Percentiles rank a stretch among this genome's conserved stretches.
Evolutionary conservation across 164 flowering plant genomes (phyloP).

Genomic region (Liquidambar formosana): DNA sequence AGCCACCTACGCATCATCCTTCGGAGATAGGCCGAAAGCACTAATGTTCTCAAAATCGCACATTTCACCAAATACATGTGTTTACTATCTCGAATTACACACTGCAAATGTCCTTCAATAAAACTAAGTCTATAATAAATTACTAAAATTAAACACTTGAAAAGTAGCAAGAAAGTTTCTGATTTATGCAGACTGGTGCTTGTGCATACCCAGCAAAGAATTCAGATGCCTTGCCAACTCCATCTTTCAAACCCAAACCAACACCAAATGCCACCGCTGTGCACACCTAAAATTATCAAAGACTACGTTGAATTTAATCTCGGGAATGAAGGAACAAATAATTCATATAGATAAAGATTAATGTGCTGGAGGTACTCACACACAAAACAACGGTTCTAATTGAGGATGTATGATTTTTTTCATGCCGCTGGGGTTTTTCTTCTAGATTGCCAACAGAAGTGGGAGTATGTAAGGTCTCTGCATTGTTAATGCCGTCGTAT

Average conservation of each 20-base stretch:
- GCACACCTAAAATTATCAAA: conserved; percentile 50
- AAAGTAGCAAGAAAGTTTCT: too few species aligned
- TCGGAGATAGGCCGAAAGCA: too few species aligned
- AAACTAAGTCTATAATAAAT: too few species aligned
- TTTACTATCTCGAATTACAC: too few species aligned
- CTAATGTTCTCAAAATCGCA: too few species aligned
- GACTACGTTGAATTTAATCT: conserved; percentile 13
- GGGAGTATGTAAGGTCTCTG: conserved; percentile 15
- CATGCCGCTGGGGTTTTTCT: conserved; percentile 24
- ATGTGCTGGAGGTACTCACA: conserved; percentile 42
- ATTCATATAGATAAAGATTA: neutral
- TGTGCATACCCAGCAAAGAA: conserved; percentile 90
- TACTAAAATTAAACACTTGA: too few species aligned
- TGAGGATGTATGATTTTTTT: conserved; percentile 38
- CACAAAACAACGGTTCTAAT: conserved; percentile 69
- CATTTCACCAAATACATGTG: too few species aligned
- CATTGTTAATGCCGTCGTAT: conserved; percentile 20
- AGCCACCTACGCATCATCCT: too few species aligned
- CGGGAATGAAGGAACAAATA: conserved; percentile 9
- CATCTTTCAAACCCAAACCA: conserved; percentile 81
- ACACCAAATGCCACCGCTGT: conserved; percentile 86
- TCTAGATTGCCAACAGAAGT: conserved; percentile 24
- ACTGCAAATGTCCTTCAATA: too few species aligned
- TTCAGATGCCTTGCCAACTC: conserved; percentile 85
- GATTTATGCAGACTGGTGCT: neutral